Evolutionary conservation across 2,329 filamentous ascomycete genomes (phyloP), one percentile per base, ranked within the genome.

Genomic region (Alternaria incomplexa): DNA sequence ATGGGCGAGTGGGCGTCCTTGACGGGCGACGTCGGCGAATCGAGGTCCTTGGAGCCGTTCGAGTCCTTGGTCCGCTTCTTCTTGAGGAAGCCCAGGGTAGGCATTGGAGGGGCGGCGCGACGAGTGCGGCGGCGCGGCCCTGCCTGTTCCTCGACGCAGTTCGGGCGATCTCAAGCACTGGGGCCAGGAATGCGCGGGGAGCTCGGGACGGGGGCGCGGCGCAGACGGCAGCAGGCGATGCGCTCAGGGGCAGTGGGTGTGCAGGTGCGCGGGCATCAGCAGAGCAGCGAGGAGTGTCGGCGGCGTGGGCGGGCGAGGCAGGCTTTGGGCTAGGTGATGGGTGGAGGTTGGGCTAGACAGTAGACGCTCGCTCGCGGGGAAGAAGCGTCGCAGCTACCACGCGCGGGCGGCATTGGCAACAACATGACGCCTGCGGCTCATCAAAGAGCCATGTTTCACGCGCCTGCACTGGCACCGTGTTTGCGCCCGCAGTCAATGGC

Each of bases 11-110:
- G 60, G 54, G 88, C 57, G 71, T 91, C 87, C 77, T 87, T 91
- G 70, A 86, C 85, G 76, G 89, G 85, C 77, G 89, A 88, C 73
- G 86, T 87, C 80, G 92, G 89, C 79, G 88, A 86, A 79, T 90
- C 88, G 79, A 86, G 81, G 80, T 89, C 86, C 78, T 84, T 86
- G 79, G 81, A 81, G 68, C 85, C 83, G 73, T 83, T 81, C 75
- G 89, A 91, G 85, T 97, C 93, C 89, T 93, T 96, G 84, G 93
- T 97, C 88, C 93, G 91, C 88, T 97, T 97, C 89, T 97, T 98
- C 88, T 97, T 97, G 80, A 98, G 89, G 80, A 97, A 93, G 82
- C 93, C 93, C 86, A 97, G 88, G 82, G 89, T 92, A 90, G 94
- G 96, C 96, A 99, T 98, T 82, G 76, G 73, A 69, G 76, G 77